These are phyloP conservation scores for Penicillium flavigenum DNA, from an alignment of 495 filamentous ascomycete species.

Conservation along the genomic window DNA sequence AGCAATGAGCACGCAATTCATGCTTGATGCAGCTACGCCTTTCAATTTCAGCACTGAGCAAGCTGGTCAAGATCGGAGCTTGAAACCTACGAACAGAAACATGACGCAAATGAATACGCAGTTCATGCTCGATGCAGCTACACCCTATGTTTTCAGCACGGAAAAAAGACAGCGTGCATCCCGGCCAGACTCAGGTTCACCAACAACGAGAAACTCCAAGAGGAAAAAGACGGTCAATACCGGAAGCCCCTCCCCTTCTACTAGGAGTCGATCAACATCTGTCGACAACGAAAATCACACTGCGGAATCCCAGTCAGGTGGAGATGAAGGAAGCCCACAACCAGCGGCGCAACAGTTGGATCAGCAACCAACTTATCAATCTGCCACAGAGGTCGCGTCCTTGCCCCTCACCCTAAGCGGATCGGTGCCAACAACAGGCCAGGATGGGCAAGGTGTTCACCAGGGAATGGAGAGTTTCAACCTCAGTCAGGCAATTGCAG, in stretches of 20 bases:
- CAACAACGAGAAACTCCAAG: conserved; percentile 13
- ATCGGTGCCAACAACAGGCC: conserved; percentile 36
- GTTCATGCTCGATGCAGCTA: conserved; percentile 49
- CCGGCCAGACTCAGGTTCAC: conserved; percentile 15
- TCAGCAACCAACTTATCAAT: conserved; percentile 3
- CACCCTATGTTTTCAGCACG: conserved; percentile 49
- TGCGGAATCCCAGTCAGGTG: conserved; percentile 3
- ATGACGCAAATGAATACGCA: conserved; percentile 47
- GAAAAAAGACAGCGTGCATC: conserved; percentile 34
- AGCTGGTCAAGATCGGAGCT: conserved; percentile 1
- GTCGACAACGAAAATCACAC: conserved; percentile 12
- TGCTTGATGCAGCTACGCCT: conserved; percentile 51
- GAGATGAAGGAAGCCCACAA: not conserved
- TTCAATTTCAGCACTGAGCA: conserved; percentile 44
- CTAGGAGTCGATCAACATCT: not conserved
- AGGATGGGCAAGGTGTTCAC: conserved; percentile 38
- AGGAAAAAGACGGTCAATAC: conserved; percentile 11
- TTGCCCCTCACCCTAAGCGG: conserved; percentile 37
- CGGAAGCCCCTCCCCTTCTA: not conserved
- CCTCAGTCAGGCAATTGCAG: conserved; percentile 45
- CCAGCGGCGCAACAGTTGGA: not conserved
- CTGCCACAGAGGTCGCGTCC: conserved; percentile 13
- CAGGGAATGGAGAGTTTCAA: conserved; percentile 36
- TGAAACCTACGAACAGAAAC: conserved; percentile 15
- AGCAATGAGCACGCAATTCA: conserved; percentile 50